phyloP scores from a whole-genome alignment of 257 asterid genomes.

The Solanum megistacrolobum region DNA sequence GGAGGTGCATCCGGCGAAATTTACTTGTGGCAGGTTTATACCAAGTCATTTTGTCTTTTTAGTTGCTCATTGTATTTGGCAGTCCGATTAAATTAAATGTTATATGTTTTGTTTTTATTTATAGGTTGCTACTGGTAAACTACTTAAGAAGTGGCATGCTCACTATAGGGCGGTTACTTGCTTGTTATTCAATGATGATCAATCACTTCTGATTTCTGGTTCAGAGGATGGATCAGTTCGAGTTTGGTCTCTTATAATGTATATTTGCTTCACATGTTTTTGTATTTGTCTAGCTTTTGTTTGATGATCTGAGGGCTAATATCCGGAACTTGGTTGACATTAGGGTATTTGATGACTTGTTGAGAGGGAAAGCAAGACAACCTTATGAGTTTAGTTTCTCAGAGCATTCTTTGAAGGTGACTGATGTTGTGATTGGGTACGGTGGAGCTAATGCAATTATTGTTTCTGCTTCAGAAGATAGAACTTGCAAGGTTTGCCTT shows the following conservation, averaged over 20 bases:
- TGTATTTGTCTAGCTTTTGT: not conserved
- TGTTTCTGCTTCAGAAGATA: conserved; percentile 89
- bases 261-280: not conserved
- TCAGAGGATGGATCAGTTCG: conserved; percentile 89
- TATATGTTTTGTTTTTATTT: not conserved
- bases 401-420: conserved; percentile 71
- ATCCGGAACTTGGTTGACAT: not conserved
- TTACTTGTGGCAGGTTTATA: conserved; percentile 85
- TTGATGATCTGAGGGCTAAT: not conserved
- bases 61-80: not conserved
- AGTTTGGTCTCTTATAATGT: conserved; percentile 95
- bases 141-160: conserved; percentile 92
- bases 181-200: conserved; percentile 72
- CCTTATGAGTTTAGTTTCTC: conserved; percentile 67
- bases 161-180: conserved; percentile 77
- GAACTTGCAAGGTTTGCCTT: conserved; percentile 81
- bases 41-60: not conserved
- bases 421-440: conserved; percentile 62
- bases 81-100: not conserved
- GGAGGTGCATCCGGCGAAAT: conserved; percentile 81
- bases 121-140: conserved; percentile 70
- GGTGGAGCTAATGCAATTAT: conserved; percentile 73
- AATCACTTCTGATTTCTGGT: conserved; percentile 83
- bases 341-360: conserved; percentile 74
- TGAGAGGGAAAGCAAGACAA: conserved; percentile 44